Evolutionary conservation across 371 early-diverging fungal genomes (phyloP), one percentile per base, ranked within the genome.

Genomic region (Rhizopus stolonifer): DNA sequence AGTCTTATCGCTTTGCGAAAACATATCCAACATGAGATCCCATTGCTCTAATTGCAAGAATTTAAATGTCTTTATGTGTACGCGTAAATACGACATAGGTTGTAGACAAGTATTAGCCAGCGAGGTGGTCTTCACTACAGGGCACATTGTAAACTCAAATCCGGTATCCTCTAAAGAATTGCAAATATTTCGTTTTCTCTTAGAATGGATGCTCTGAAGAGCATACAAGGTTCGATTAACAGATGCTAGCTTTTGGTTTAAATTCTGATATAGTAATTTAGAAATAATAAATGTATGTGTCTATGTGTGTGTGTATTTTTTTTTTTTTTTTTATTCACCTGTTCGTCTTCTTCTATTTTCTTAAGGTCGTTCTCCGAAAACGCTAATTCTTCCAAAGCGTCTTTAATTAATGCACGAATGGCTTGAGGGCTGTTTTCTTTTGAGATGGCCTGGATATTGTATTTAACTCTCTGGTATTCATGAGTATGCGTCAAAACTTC

Each of bases 141-240:
- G 59, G 10, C 47, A 36, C 2, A 58, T 17, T 1, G 59, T 29
- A 1, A 54, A 52, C n/a, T 64, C 64, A 44, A 64, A 64, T 1
- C 64, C 64, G 21, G 54, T 64, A 4, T 50, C 15, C 26, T 58
- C 51, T 15, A 64, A 36, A 3, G 55, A 54, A 34, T 64, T 49
- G 14, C 46, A 32, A 2, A 50, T 5, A 2, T 58, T 54, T 21
- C 34, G 15, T n/a, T 46, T 29, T 36, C 64, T 23, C 26, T 43
- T 54, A 10, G 46, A 11, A 15, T 54, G n/a, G 31, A 64, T 58
- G 23, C 26, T 38, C 19, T 26, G 33, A 25, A 64, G 18, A 6
- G 64, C 64, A 18, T 64, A 64, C 1, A 64, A 21, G 2, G 64
- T 64, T 24, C 38, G 45, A 23, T 64, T 64, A 1, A 47, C 52